These are phyloP conservation scores for Monosporascus cannonballus DNA, from an alignment of 2,329 filamentous ascomycete genomes.

Conservation along the genomic window DNA sequence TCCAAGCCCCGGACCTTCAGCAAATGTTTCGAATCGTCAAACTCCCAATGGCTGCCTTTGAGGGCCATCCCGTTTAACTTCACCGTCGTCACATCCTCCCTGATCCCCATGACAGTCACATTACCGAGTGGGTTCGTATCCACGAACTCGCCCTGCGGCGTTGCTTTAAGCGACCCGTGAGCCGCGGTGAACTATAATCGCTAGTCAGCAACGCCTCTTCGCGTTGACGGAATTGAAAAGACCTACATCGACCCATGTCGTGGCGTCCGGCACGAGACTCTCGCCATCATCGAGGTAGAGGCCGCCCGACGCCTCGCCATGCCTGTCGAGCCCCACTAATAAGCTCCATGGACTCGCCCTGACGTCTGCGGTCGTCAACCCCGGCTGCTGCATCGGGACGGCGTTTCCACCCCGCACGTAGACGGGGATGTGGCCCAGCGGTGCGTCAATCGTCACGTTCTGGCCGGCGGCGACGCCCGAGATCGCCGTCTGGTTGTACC, in stretches of 20 bases:
- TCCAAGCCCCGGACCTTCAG: slow-evolving; percentile 46
- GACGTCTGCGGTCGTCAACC: slow-evolving; percentile 58
- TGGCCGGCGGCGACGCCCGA: slow-evolving; percentile 25
- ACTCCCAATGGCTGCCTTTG: slow-evolving; percentile 35
- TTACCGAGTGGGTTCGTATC: slow-evolving; percentile 55
- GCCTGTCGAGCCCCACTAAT: slow-evolving; percentile 51
- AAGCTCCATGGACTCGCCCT: slow-evolving; percentile 62
- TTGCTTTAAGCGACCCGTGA: slow-evolving; percentile 38
- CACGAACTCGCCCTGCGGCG: slow-evolving; percentile 43
- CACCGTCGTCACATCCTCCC: slow-evolving; percentile 34
- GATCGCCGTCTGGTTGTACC: slow-evolving; percentile 62
- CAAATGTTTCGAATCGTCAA: slow-evolving; percentile 39
- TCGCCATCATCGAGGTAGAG: slow-evolving; percentile 74
- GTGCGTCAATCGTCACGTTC: slow-evolving; percentile 35
- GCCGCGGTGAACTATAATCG: slow-evolving; percentile 34
- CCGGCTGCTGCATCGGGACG: slow-evolving; percentile 62
- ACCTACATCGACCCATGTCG: slow-evolving; percentile 45
- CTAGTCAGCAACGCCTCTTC: slow-evolving; percentile 1
- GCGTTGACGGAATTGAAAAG: background rate
- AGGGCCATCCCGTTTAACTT: slow-evolving; percentile 44
- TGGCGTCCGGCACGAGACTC: slow-evolving; percentile 51
- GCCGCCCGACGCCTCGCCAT: slow-evolving; percentile 51
- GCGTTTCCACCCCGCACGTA: slow-evolving; percentile 63
- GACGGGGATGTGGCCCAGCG: slow-evolving; percentile 64
- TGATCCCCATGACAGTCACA: slow-evolving; percentile 56